Evolutionary conservation across 108 stramenopile genomes (phyloP), one percentile per base, ranked within the genome.

Genomic region (Asterionellopsis glacialis): DNA sequence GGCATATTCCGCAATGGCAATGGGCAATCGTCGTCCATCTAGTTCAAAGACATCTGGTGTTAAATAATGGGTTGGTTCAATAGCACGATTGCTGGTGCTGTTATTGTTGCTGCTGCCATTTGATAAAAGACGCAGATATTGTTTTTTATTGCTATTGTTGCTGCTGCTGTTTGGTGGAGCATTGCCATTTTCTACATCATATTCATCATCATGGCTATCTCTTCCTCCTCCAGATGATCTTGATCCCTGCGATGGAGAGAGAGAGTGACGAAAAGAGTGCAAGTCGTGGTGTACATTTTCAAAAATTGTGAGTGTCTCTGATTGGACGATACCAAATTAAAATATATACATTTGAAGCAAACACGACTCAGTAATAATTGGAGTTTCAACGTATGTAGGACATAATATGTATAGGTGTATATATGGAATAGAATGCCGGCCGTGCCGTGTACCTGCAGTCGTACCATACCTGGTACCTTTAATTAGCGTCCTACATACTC

Each of bases 31-130:
- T n/a, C 48, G 18, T 45, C 48, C 48, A 50, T 48, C 47, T 9
- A 61, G 6, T 15, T 48, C 26, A 23, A 41, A 43, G 2, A 57
- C 56, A 42, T 57, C 56, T n/a, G 56, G 56, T 21, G 56, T 57
- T 22, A 57, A 22, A 9, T 53, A 24, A 47, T 47, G 16, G 5
- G 45, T 47, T 21, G 21, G 19, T 47, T 47, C 45, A 5, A 47
- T 21, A 43, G 12, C 42, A 47, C 19, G 21, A 19, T 16, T 19
- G 2, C 3, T 2, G 9, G 2, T 47, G 2, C 9, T 16, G 45
- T 19, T 47, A 21, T 16, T 47, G 19, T 19, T 21, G 3, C 12
- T 14, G 14, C 42, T 14, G 12, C 11, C 42, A 11, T 2, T 47
- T 16, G 19, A 21, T 19, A 21, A 19, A 21, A 21, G 21, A 21